A percentile compares a stretch with the other conserved stretches of the same genome.
Conservation (phyloP, 129 eudicot genomes). For the Cynara cardunculus region DNA sequence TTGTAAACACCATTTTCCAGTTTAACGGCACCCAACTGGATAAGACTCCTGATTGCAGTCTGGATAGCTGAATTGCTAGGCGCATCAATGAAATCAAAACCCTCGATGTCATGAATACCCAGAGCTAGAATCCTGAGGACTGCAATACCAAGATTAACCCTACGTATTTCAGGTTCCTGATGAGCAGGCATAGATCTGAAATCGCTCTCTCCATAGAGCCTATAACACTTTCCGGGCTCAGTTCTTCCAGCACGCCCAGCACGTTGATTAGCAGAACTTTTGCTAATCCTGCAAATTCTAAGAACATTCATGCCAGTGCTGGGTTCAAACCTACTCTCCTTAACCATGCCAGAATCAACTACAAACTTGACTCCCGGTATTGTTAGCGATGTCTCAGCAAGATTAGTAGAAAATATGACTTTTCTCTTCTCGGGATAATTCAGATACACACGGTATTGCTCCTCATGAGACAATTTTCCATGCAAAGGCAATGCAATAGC, state of each 20-base stretch:
- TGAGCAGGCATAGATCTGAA: slow-evolving; percentile 57
- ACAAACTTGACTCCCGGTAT: slow-evolving; percentile 92
- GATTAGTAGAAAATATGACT: slow-evolving; percentile 81
- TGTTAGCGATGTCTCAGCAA: slow-evolving; percentile 95
- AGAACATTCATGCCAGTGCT: slow-evolving; percentile 84
- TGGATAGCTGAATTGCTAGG: slow-evolving; percentile 66
- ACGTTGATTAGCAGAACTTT: slow-evolving; percentile 90
- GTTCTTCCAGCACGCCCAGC: slow-evolving; percentile 99
- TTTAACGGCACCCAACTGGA: slow-evolving; percentile 69
- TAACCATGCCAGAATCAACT: slow-evolving; percentile 86
- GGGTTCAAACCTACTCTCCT: slow-evolving; percentile 79
- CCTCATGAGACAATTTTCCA: slow-evolving; percentile 80
- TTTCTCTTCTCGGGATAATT: slow-evolving; percentile 63
- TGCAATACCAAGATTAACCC: slow-evolving; percentile 90
- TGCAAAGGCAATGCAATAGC: slow-evolving; percentile 73
- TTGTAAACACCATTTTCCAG: slow-evolving; percentile 33
- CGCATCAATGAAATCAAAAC: slow-evolving; percentile 83
- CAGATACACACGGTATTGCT: slow-evolving; percentile 57
- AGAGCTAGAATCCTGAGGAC: slow-evolving; percentile 74
- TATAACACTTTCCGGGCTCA: slow-evolving; percentile 78
- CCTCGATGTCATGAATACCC: slow-evolving; percentile 49
- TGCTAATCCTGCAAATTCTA: slow-evolving; percentile 65
- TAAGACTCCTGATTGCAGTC: slow-evolving; percentile 64
- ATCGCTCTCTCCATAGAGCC: slow-evolving; percentile 63
- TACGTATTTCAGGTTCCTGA: slow-evolving; percentile 89